Conservation (phyloP, 108 stramenopile species). For the Seminavis robusta region DNA sequence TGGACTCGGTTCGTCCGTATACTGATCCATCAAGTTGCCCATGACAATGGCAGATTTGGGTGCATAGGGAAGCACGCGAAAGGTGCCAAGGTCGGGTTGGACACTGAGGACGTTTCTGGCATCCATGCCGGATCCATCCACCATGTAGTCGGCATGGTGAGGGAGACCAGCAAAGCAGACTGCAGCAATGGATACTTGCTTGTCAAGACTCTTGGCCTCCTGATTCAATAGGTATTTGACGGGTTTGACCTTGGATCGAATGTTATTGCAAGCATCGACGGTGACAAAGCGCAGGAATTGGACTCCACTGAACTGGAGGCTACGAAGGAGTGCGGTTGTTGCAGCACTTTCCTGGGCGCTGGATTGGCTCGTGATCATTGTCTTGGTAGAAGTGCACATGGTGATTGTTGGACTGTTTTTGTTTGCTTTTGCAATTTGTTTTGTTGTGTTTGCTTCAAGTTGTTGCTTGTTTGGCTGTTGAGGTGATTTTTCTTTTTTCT, state of each 20-base stretch:
- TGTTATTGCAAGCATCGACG: conserved; percentile 64
- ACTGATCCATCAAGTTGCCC: conserved; percentile 54
- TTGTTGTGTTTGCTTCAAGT: not conserved
- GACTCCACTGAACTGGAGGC: conserved; percentile 62
- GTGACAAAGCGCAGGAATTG: conserved; percentile 67
- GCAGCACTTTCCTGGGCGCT: conserved; percentile 3
- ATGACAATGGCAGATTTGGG: conserved; percentile 68
- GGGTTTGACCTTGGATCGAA: conserved; percentile 64
- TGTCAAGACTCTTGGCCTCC: conserved; percentile 6
- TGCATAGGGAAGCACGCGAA: conserved; percentile 71
- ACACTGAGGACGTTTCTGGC: conserved; percentile 50
- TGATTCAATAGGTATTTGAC: conserved; percentile 28
- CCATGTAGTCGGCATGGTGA: conserved; percentile 40
- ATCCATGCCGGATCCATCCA: conserved; percentile 45
- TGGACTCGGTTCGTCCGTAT: conserved; percentile 38
- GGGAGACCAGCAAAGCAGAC: conserved; percentile 68
- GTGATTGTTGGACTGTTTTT: not conserved
- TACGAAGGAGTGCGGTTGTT: conserved; percentile 51
- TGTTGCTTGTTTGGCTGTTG: too few relatives aligned
- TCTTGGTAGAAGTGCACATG: too few relatives aligned
- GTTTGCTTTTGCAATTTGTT: not conserved
- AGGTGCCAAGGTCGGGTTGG: conserved; percentile 52
- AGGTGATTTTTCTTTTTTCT: too few relatives aligned
- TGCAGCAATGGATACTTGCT: conserved; percentile 55
- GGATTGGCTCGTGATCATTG: not conserved